Evolutionary conservation across 768 basidiomycete species (phyloP).

Genomic region (Podaxis sp.): DNA sequence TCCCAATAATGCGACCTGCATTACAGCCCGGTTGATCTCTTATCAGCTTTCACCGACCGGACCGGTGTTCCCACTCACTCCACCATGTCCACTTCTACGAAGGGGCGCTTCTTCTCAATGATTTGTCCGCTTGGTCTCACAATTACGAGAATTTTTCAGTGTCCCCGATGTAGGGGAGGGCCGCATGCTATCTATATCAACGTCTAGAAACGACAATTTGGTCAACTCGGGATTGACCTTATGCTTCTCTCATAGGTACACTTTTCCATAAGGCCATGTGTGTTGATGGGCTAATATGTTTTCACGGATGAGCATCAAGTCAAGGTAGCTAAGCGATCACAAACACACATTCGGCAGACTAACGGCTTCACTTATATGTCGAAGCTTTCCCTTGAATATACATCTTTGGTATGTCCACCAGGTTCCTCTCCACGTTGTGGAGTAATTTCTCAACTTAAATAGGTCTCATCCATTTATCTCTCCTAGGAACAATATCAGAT

Average conservation of each 20-base stretch:
- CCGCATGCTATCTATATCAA: not conserved
- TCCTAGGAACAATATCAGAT: not conserved
- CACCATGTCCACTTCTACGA: not conserved
- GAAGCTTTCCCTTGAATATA: not conserved
- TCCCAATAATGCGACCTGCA: not conserved
- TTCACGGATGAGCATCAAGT: slow-evolving; percentile 4
- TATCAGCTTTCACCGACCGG: not conserved
- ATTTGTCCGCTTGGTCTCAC: not conserved
- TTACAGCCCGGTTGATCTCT: not conserved
- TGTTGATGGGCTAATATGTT: slow-evolving; percentile 6
- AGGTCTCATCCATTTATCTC: not conserved
- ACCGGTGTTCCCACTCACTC: not conserved
- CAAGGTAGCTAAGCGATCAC: not conserved
- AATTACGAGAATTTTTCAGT: not conserved
- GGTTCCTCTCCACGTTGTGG: not conserved
- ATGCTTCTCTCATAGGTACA: not conserved
- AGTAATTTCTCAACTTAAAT: not conserved
- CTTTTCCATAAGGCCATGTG: not conserved
- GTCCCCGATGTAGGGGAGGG: not conserved
- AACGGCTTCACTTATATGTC: slow-evolving; percentile 1
- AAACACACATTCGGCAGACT: not conserved
- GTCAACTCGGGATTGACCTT: not conserved
- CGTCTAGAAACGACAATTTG: not conserved
- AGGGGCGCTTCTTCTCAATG: slow-evolving; percentile 2
- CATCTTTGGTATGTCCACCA: not conserved